Evolutionary conservation across 2,329 filamentous ascomycete species (phyloP), one percentile per base, ranked within the genome.

Genomic region (Fusarium goolgardi): DNA sequence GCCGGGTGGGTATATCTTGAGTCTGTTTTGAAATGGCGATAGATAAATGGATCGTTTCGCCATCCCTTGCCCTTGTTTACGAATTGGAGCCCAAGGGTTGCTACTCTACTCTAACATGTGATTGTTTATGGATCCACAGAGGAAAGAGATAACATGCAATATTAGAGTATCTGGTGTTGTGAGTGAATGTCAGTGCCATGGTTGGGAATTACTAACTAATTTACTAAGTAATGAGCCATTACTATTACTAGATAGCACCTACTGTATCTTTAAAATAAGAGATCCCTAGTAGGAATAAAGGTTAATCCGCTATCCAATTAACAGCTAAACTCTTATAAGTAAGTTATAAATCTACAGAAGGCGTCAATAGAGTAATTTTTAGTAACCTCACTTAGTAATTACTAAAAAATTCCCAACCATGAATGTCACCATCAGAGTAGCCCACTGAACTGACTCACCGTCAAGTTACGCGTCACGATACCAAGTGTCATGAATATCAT

Each of bases 51-150:
- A 45, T 45, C 27, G 3, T 43, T 43, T 65, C 32, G 32, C 10
- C 47, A 40, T 39, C 46, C 47, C 47, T 51, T 51, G 18, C 41
- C 41, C 43, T 40, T 43, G 34, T 44, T 34, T 31, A 27, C 21
- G 40, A 37, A 50, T 65, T 66, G 58, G 43, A 58, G 40, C 64
- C 49, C 34, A 70, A 67, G 57, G 58, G 52, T 49, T 41, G 57
- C 55, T 56, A 50, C n/a, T 56, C 9, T 27, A 39, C 61, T 50
- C 51, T 67, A 47, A 63, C 67, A 70, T 70, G 67, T 70, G 63
- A 69, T 54, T 39, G 5, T 50, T 12, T 13, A 39, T 43, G 54
- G 41, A 18, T 37, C 31, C 31, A 29, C n/a, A 31, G 51, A 37
- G 35, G 6, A 16, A 39, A 34, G 47, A 53, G 59, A 57, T 45